These are phyloP conservation scores for Barnettozyma hawaiiensis DNA, from an alignment of 1,139 yeast species.

Conservation along the genomic window DNA sequence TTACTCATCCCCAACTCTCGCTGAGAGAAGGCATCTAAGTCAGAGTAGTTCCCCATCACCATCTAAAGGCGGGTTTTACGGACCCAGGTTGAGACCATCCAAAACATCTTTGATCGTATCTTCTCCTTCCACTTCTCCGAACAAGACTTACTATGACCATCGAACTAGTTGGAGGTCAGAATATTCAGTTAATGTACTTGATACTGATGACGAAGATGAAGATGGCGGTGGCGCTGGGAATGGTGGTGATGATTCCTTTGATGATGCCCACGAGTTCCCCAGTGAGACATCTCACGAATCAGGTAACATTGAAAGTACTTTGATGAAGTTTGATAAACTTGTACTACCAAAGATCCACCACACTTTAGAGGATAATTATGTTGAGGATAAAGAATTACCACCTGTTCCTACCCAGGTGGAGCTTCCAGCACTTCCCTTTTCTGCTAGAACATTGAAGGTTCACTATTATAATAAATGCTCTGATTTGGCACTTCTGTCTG, in stretches of 20 bases:
- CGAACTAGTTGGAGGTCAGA: slow-evolving; percentile 26
- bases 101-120: slow-evolving; percentile 5
- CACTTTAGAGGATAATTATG: background rate
- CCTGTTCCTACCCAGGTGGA: slow-evolving; percentile 44
- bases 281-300: slow-evolving; percentile 7
- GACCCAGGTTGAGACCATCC: slow-evolving; percentile 20
- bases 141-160: slow-evolving; percentile 22
- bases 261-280: slow-evolving; percentile 2
- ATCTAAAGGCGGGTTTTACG: slow-evolving; percentile 14
- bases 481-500: slow-evolving; percentile 45
- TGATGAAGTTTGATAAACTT: slow-evolving; percentile 8
- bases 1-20: background rate
- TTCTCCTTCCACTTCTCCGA: slow-evolving; percentile 24
- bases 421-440: slow-evolving; percentile 53
- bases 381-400: slow-evolving; percentile 35
- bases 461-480: slow-evolving; percentile 45
- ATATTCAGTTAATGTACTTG: slow-evolving; percentile 18
- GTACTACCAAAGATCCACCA: slow-evolving; percentile 8
- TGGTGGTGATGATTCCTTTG: slow-evolving; percentile 3
- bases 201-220: slow-evolving; percentile 10
- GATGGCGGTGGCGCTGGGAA: too few species aligned
- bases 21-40: slow-evolving; percentile 7
- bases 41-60: slow-evolving; percentile 16
- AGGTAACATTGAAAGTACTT: background rate
- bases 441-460: slow-evolving; percentile 44